Evolutionary conservation across 805 yeast species (phyloP).

Genomic region (Suhomyces sp.): DNA sequence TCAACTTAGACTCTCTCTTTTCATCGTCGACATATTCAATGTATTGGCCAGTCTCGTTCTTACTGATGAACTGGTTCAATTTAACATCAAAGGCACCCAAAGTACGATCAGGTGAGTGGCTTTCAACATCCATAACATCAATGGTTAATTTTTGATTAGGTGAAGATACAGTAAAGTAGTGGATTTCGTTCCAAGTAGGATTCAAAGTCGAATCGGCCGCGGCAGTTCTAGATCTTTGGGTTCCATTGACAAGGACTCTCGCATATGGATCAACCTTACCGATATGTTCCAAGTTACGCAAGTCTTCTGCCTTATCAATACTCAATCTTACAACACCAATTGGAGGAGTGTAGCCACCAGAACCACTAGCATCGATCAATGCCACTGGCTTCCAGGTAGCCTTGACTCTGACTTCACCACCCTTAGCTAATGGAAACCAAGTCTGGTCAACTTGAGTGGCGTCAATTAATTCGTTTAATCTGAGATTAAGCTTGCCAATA

Average conservation of each 20-base stretch:
- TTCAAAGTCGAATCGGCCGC: constrained; percentile 61
- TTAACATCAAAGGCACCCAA: constrained; percentile 78
- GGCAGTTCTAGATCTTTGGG: constrained; percentile 73
- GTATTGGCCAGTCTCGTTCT: constrained; percentile 61
- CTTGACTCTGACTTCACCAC: constrained; percentile 71
- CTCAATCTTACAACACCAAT: constrained; percentile 84
- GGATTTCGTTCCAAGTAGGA: constrained; percentile 83
- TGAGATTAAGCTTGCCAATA: constrained; percentile 58
- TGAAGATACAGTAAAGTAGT: constrained; percentile 79
- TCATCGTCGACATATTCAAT: constrained; percentile 56
- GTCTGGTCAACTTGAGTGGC: constrained; percentile 72
- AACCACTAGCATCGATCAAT: constrained; percentile 60
- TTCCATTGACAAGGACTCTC: constrained; percentile 73
- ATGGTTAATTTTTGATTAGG: constrained; percentile 77
- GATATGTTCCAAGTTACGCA: constrained; percentile 80
- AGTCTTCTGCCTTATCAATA: constrained; percentile 65
- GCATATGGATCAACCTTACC: constrained; percentile 94
- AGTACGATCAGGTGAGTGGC: constrained; percentile 74
- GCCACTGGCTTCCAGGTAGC: constrained; percentile 87
- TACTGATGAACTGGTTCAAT: constrained; percentile 63
- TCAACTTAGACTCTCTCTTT: constrained; percentile 58
- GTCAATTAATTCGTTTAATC: constrained; percentile 65
- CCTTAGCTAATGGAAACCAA: constrained; percentile 70
- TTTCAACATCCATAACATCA: constrained; percentile 91
- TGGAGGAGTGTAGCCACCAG: constrained; percentile 88